These are phyloP conservation scores for Nissolia schottii DNA, from an alignment of 306 rosid genomes.

Conservation along the genomic window DNA sequence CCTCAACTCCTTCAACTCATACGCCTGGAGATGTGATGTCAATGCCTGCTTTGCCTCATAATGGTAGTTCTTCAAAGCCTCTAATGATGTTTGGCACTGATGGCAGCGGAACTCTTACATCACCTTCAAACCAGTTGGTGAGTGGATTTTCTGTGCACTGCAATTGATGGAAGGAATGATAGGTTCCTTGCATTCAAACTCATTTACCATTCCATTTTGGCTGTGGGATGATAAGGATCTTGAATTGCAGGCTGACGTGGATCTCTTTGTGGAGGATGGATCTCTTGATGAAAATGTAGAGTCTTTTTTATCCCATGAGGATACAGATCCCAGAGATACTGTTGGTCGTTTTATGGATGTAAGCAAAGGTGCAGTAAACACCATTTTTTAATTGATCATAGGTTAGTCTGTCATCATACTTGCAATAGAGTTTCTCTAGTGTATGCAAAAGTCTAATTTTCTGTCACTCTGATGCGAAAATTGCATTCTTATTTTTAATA, in stretches of 20 bases:
- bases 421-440: constrained; percentile 22
- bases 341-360: constrained; percentile 95
- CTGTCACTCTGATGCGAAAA: not conserved
- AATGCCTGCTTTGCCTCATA: constrained; percentile 90
- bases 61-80: constrained; percentile 85
- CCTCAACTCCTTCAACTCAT: constrained; percentile 97
- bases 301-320: constrained; percentile 98
- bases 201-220: constrained; percentile 94
- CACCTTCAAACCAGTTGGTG: constrained; percentile 95
- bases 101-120: constrained; percentile 78
- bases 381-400: constrained; percentile 27
- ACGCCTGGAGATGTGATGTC: constrained; percentile 98
- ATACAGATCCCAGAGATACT: constrained; percentile 85
- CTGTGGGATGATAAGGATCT: constrained; percentile 99
- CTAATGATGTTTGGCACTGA: constrained; percentile 81
- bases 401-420: constrained; percentile 20
- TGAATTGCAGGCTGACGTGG: constrained; percentile 99
- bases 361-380: constrained; percentile 80
- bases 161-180: constrained; percentile 43
- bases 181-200: constrained; percentile 62
- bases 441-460: constrained; percentile 10
- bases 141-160: constrained; percentile 36
- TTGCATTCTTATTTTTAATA: not conserved
- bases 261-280: constrained; percentile 93
- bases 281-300: constrained; percentile 95